Conservation (phyloP, 176 grass and related monocot species). For the Musa troglodytarum region DNA sequence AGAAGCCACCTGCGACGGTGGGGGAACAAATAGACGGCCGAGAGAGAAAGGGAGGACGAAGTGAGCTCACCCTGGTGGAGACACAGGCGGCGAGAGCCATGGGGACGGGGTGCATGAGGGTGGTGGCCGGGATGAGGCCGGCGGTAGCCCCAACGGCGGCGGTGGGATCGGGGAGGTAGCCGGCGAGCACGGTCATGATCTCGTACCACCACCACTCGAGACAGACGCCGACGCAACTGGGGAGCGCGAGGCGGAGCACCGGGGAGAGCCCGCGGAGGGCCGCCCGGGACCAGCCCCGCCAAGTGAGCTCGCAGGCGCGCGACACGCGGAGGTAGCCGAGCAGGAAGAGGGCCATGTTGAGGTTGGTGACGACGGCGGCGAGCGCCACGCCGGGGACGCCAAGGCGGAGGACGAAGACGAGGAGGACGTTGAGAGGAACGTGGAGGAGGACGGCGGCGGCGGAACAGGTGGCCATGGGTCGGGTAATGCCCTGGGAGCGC, state of each 20-base stretch:
- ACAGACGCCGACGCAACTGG: slow-evolving; percentile 83
- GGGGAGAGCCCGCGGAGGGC: slow-evolving; percentile 30
- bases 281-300: slow-evolving; percentile 48
- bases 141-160: slow-evolving; percentile 73
- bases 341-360: slow-evolving; percentile 86
- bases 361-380: slow-evolving; percentile 71
- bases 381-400: slow-evolving; percentile 73
- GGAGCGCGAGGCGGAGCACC: slow-evolving; percentile 67
- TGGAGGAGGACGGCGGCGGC: slow-evolving; percentile 67
- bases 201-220: slow-evolving; percentile 99
- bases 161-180: slow-evolving; percentile 65
- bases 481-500: slow-evolving; percentile 77
- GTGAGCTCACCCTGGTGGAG: slow-evolving; percentile 55
- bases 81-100: slow-evolving; percentile 91
- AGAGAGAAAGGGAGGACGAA: not conserved
- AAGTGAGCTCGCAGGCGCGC: slow-evolving; percentile 45
- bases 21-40: not conserved
- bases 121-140: slow-evolving; percentile 85
- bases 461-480: slow-evolving; percentile 86
- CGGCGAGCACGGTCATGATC: slow-evolving; percentile 85
- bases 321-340: slow-evolving; percentile 54
- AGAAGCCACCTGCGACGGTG: not conserved
- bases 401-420: slow-evolving; percentile 61
- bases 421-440: slow-evolving; percentile 60
- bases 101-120: slow-evolving; percentile 92